Conservation (phyloP, 495 filamentous ascomycete species). For the Pseudevernia furfuracea region DNA sequence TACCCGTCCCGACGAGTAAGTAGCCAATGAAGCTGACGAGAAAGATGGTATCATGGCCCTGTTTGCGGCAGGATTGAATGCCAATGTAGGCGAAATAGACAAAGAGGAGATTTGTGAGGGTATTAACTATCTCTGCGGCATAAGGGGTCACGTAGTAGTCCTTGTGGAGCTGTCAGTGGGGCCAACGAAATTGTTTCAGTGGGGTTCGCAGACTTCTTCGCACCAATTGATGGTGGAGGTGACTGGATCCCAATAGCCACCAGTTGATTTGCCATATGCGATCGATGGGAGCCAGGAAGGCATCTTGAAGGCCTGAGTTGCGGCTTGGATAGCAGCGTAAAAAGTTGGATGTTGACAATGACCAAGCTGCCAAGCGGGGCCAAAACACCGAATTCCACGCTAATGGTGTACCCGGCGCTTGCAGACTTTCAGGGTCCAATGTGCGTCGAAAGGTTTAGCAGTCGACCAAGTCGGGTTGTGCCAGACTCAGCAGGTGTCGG, state of each 20-base stretch:
- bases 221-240: conserved; percentile 92
- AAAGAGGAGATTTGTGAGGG: conserved; percentile 75
- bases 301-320: conserved; percentile 17
- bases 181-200: background rate
- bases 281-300: conserved; percentile 44
- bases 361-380: background rate
- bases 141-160: conserved; percentile 57
- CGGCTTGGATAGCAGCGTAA: too few relatives aligned
- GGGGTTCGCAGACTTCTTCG: conserved; percentile 58
- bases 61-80: conserved; percentile 56
- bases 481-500: background rate
- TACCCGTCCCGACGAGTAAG: conserved; percentile 70
- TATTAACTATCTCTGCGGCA: conserved; percentile 60
- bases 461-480: background rate
- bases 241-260: conserved; percentile 76
- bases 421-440: background rate
- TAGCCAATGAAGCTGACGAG: conserved; percentile 64
- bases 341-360: background rate
- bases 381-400: background rate
- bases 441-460: background rate
- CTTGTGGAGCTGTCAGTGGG: conserved; percentile 26
- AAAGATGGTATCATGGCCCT: conserved; percentile 69
- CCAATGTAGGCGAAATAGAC: conserved; percentile 66
- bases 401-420: background rate
- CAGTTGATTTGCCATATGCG: conserved; percentile 55